Evolutionary conservation across 106 monocot genomes (phyloP).

Genomic region (Platanthera zijinensis): DNA sequence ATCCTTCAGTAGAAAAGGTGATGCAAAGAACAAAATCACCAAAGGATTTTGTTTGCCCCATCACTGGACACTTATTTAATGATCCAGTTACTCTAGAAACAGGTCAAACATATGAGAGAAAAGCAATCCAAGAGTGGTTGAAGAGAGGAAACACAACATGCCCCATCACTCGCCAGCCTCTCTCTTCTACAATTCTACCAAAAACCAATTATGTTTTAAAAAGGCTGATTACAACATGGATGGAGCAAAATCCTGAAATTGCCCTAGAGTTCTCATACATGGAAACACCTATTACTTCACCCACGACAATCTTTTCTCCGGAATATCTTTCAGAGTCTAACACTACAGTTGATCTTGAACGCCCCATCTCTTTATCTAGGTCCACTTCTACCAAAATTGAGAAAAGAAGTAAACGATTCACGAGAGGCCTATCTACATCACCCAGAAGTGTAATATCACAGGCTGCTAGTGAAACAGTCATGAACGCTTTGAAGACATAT

Average conservation of each 20-base stretch:
- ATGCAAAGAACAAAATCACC: constrained; percentile 27
- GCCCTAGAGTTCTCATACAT: constrained; percentile 31
- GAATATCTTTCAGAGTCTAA: constrained; percentile 9
- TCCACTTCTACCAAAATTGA: constrained; percentile 13
- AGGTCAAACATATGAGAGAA: constrained; percentile 52
- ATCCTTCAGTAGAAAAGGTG: constrained; percentile 20
- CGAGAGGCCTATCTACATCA: constrained; percentile 20
- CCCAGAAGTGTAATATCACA: constrained; percentile 45
- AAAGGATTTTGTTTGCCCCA: constrained; percentile 55
- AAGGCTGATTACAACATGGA: constrained; percentile 38
- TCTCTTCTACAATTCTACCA: constrained; percentile 32
- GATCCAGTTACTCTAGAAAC: constrained; percentile 58
- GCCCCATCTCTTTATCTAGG: constrained; percentile 2
- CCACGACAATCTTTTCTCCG: constrained; percentile 15
- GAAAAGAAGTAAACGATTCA: constrained; percentile 30
- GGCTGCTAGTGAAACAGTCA: constrained; percentile 30
- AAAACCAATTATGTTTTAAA: constrained; percentile 52
- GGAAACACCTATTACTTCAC: constrained; percentile 20
- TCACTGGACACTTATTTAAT: constrained; percentile 42
- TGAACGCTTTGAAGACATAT: constrained; percentile 34
- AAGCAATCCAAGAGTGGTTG: constrained; percentile 53
- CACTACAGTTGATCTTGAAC: constrained; percentile 3
- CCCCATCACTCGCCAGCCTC: constrained; percentile 44
- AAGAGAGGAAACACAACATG: constrained; percentile 50
- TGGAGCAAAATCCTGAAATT: constrained; percentile 37